Evolutionary conservation across 768 basidiomycete species (phyloP).

Genomic region (Amyloporia xantha): DNA sequence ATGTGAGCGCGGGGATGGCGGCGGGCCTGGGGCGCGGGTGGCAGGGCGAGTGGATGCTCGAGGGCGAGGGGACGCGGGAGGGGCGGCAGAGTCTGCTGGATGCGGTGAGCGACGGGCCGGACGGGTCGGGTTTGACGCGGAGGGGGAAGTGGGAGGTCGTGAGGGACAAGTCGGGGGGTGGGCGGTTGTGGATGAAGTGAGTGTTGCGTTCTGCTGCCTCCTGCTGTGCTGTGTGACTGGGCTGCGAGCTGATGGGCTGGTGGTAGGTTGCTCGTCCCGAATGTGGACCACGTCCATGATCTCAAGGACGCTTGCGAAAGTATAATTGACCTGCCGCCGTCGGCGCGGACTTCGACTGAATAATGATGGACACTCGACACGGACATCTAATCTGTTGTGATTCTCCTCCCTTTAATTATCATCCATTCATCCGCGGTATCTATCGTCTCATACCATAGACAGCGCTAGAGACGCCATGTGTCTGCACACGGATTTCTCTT

Average conservation of each 20-base stretch:
- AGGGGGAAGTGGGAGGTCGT: slow-evolving; percentile 45
- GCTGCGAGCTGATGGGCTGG: background rate
- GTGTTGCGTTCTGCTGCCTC: slow-evolving; percentile 13
- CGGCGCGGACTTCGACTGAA: background rate
- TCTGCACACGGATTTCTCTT: too few relatives aligned
- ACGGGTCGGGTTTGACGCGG: slow-evolving; percentile 20
- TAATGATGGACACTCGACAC: slow-evolving; percentile 8
- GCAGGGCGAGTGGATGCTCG: slow-evolving; percentile 75
- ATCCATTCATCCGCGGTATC: too few relatives aligned
- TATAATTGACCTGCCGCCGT: background rate
- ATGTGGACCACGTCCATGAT: slow-evolving; percentile 11
- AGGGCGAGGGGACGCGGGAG: slow-evolving; percentile 69
- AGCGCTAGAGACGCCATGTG: too few relatives aligned
- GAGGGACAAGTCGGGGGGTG: slow-evolving; percentile 52
- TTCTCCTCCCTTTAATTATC: too few relatives aligned
- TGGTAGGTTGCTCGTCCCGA: slow-evolving; percentile 13
- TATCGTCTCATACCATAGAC: too few relatives aligned
- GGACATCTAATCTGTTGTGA: slow-evolving; percentile 1
- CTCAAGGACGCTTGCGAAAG: background rate
- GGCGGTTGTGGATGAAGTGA: slow-evolving; percentile 61
- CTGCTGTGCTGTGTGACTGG: background rate
- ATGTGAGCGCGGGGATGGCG: slow-evolving; percentile 20
- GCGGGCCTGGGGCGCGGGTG: slow-evolving; percentile 57
- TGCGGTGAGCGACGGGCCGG: slow-evolving; percentile 37
- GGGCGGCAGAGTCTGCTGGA: slow-evolving; percentile 51